Base-by-base conservation (phyloP, 2,329 filamentous ascomycete species). In the Raffaelea deltoideospora region DNA sequence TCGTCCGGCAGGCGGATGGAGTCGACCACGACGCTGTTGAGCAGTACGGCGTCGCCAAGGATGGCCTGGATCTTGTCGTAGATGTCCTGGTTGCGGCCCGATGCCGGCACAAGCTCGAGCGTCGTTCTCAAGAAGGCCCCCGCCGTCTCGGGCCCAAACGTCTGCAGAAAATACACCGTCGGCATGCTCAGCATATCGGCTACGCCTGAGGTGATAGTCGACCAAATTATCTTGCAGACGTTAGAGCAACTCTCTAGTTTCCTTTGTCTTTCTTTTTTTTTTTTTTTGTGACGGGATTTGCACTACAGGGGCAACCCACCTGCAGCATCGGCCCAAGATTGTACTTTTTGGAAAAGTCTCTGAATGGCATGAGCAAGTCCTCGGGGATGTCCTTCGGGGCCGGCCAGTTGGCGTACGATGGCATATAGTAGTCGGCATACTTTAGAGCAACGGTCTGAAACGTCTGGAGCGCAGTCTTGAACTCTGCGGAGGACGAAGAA, bases 281-380 rank as follows among this genome's bases (percentile, higher is more conserved):
- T n/a, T n/a, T n/a, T n/a, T n/a, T n/a, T n/a, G n/a, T n/a, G n/a
- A n/a, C n/a, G 23, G 23, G 13, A 26, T 26, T 26, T 26, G 8
- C 23, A 26, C 8, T 13, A 26, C 8, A 13, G 23, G 23, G 17
- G 10, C 3, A 20, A 15, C 34, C 9, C 14, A 36, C 28, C 11
- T 14, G 15, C n/a, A 36, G 34, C 10, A 13, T 9, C n/a, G 15
- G 18, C 7, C 29, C 34, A 2, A 65, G 52, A n/a, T 53, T 47
- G 47, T 69, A 59, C 47, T 69, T 68, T 24, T 52, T 47, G 11
- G 63, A 52, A 38, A 69, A 69, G 4, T 65, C 53, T 15, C 60
- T 56, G 39, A 64, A 69, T 3, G 63, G 56, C 4, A 67, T 47
- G 17, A 63, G 46, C 2, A 72, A 50, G 14, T 67, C 65, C 11